phyloP scores from a whole-genome alignment of 2,329 filamentous ascomycete species.

The Tothia fuscella region DNA sequence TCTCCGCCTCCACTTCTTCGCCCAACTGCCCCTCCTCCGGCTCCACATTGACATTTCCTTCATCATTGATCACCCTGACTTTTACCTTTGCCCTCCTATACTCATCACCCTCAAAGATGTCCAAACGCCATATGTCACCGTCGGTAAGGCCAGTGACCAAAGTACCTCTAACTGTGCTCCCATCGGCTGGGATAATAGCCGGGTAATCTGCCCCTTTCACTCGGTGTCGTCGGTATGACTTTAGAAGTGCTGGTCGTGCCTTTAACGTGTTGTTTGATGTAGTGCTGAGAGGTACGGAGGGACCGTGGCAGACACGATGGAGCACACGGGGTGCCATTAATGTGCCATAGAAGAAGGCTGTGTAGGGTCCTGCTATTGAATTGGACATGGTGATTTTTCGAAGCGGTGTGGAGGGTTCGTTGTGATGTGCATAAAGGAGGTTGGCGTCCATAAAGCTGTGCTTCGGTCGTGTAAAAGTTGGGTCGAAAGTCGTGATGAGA shows the following conservation, averaged over 20 bases:
- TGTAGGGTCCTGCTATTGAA: constrained; percentile 38
- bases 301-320: constrained; percentile 67
- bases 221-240: constrained; percentile 57
- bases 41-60: constrained; percentile 12
- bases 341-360: constrained; percentile 56
- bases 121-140: constrained; percentile 62
- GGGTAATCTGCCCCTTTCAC: constrained; percentile 68
- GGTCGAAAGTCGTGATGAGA: no score
- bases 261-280: constrained; percentile 44
- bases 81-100: constrained; percentile 46
- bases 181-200: constrained; percentile 46
- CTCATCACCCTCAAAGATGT: constrained; percentile 69
- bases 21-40: constrained; percentile 24
- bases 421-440: constrained; percentile 2
- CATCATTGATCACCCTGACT: constrained; percentile 28
- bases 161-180: constrained; percentile 52
- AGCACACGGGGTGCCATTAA: constrained; percentile 82
- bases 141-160: constrained; percentile 66
- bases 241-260: constrained; percentile 64
- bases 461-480: no score
- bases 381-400: no score
- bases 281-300: constrained; percentile 34
- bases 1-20: constrained; percentile 33
- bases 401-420: background rate
- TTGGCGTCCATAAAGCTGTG: constrained; percentile 1